Base-by-base conservation (phyloP, 192 early-diverging fungal species). In the Backusella psychrophila region DNA sequence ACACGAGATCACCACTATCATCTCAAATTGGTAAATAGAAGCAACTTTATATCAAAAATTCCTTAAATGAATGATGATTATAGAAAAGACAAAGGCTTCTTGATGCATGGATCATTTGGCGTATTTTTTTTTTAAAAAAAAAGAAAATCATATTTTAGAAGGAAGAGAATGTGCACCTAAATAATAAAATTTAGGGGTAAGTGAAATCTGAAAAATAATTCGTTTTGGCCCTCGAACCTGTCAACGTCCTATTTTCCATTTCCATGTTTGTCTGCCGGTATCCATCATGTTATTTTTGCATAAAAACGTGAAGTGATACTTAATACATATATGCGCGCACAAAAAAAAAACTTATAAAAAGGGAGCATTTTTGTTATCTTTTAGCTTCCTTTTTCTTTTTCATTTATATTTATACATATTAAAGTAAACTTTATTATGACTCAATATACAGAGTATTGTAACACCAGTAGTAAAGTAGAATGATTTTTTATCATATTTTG, bases 111-210 rank as follows among this genome's bases (percentile, higher is more conserved):
- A 39, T 39, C 38, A 11, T 39, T 39, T 39, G 38, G 38, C 38
- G 9, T 11, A 39, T 39, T 39, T 39, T 39, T 39, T 12, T 39
- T 39, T 52, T 52, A 52, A n/a, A 21, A 52, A 52, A 52, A 33
- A 33, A 33, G 3, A 41, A 6, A 21, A 59, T 5, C 23, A 59
- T 59, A 26, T 26, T 26, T 59, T 26, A 59, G 21, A 26, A 59
- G 12, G 56, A 59, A 59, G 23, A 26, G 56, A 59, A 59, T 59
- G 56, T 59, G 56, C 14, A 59, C 56, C 56, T 59, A 59, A 59
- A 59, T 59, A 59, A 59, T 59, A 59, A 26, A 59, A 59, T 26
- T 59, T 59, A 59, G 56, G 56, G 56, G 56, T 59, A 59, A 56
- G 9, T 14, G 12, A 26, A 29, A 63, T 63, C 56, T 29, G 4